Evolutionary conservation across 345 rosid genomes (phyloP).

Genomic region (Lenwebbia sp.): DNA sequence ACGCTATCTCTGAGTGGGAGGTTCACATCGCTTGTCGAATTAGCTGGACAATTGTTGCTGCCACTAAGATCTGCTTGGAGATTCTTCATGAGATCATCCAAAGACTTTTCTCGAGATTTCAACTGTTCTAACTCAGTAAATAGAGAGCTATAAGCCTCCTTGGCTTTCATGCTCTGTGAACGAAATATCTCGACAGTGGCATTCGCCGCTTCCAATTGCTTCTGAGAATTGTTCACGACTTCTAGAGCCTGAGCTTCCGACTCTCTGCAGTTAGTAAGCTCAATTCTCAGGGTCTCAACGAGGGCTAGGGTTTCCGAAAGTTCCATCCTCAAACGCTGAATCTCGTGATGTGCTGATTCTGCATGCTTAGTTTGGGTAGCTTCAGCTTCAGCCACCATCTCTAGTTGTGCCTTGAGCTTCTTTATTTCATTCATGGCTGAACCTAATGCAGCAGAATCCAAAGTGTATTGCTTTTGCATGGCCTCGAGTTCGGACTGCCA

Average conservation of each 20-base stretch:
- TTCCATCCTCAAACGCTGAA: constrained; percentile 53
- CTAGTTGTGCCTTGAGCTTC: constrained; percentile 76
- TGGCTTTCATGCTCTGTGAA: constrained; percentile 44
- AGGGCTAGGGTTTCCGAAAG: constrained; percentile 55
- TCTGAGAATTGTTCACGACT: constrained; percentile 35
- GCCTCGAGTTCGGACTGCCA: constrained; percentile 99
- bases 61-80: constrained; percentile 22
- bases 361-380: constrained; percentile 44
- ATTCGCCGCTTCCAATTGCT: constrained; percentile 57
- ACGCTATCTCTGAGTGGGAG: constrained; percentile 7
- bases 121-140: constrained; percentile 60
- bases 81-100: constrained; percentile 58
- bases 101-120: constrained; percentile 36
- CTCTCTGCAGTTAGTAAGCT: constrained; percentile 51
- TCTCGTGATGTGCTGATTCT: constrained; percentile 46
- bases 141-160: constrained; percentile 49
- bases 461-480: constrained; percentile 65
- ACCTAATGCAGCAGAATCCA: constrained; percentile 72
- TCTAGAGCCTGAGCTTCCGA: constrained; percentile 74
- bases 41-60: not conserved
- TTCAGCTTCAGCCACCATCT: constrained; percentile 55
- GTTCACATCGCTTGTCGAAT: not conserved
- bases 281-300: constrained; percentile 57
- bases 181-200: constrained; percentile 49
- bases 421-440: constrained; percentile 87